phyloP scores from a whole-genome alignment of 768 basidiomycete genomes.

The Tulasnella sp. region DNA sequence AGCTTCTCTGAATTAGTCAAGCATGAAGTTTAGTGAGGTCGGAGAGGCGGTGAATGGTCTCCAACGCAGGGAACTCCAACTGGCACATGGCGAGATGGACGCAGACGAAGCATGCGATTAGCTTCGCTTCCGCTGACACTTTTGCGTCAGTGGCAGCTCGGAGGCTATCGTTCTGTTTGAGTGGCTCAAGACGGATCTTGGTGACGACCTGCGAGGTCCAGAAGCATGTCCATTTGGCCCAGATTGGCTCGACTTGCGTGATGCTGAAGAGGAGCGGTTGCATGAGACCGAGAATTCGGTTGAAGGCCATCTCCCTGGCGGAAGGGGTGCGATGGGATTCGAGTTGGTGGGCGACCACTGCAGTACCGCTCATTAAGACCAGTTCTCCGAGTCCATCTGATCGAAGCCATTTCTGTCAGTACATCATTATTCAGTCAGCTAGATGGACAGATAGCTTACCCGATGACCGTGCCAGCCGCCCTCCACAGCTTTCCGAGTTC shows the following conservation, averaged over 20 bases:
- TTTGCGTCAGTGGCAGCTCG: constrained; percentile 91
- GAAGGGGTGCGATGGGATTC: constrained; percentile 94
- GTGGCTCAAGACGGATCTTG: constrained; percentile 70
- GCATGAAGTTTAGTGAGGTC: constrained; percentile 74
- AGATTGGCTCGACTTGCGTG: constrained; percentile 97
- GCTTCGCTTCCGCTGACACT: constrained; percentile 79
- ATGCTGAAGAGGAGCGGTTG: constrained; percentile 98
- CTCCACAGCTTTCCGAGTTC: constrained; percentile 98
- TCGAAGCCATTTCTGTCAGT: not conserved
- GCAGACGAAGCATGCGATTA: constrained; percentile 88
- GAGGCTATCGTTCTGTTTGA: constrained; percentile 83
- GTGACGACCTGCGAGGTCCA: constrained; percentile 87
- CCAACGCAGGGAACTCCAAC: constrained; percentile 89
- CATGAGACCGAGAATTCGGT: constrained; percentile 98
- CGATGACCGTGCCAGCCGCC: constrained; percentile 97
- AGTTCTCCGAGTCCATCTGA: constrained; percentile 94
- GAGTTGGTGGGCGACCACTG: constrained; percentile 86
- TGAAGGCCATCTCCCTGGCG: constrained; percentile 99
- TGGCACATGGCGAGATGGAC: constrained; percentile 86
- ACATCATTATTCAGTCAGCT: not conserved
- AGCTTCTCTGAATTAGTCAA: constrained; percentile 94
- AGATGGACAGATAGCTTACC: constrained; percentile 39
- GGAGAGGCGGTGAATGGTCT: constrained; percentile 48
- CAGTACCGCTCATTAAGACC: constrained; percentile 93
- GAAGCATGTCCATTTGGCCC: constrained; percentile 97